Evolutionary conservation across 441 rosid genomes (phyloP), one percentile per base, ranked within the genome.

Genomic region (Bruguiera hainesii): DNA sequence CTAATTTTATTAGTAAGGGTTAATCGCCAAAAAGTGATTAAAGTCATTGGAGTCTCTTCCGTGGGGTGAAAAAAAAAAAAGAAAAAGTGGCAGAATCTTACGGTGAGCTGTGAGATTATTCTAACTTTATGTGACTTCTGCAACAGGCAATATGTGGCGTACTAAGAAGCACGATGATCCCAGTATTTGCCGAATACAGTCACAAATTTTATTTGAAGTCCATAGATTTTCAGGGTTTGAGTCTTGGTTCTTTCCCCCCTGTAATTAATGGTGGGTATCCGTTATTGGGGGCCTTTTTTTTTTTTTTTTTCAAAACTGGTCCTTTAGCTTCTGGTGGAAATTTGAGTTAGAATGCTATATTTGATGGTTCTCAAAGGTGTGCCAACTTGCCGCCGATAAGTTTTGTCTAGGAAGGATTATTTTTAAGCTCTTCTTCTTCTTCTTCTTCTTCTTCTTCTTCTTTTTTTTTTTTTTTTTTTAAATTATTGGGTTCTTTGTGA

Each of bases 221-320:
- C 19, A 58, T 74, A 33, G 69, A 69, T 23, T 78, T 81, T 51
- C 72, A 66, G 68, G 73, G 29, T 26, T 61, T 78, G 56, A 78
- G 59, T 49, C 77, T 81, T 37, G 85, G 85, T 67, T 71, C 72
- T 55, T 77, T 78, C 49, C 79, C 79, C 18, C 79, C 74, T 5
- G 55, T 49, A 31, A 2, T 78, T 35, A 70, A 74, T 10, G 79
- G 84, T 73, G 67, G 69, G 65, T 60, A 29, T 55, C 58, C 10
- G 58, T 10, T 23, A 23, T 55, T 23, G 30, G 1, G 4, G 23
- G 1, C 10, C 29, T 4, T 30, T 9, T 29, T 21, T 33, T 31
- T 31, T 31, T 31, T 31, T 33, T 33, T 33, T 29, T 29, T 26
- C 3, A 1, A 21, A 21, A 21, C 18, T 20, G 11, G 50, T 18